These are phyloP conservation scores for Ligustrum vulgare DNA, from an alignment of 257 asterid species.

Conservation along the genomic window DNA sequence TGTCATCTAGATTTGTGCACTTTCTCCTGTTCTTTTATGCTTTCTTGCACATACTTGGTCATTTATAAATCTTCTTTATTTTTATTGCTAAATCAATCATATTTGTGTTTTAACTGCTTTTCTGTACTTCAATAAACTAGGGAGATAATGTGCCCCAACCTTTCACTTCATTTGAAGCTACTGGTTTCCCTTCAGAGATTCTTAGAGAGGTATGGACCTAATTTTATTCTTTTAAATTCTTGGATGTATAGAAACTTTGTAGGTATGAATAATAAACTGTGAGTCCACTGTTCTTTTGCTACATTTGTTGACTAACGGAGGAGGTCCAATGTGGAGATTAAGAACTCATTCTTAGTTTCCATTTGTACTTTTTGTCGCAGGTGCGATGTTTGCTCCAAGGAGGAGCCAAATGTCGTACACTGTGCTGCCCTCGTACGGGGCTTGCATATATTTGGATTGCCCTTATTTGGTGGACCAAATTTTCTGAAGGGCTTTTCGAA, in stretches of 20 bases:
- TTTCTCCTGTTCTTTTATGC: neutral
- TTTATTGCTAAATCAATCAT: neutral
- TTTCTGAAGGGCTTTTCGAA: constrained; percentile 81
- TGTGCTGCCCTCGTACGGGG: constrained; percentile 69
- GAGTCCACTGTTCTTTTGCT: constrained; percentile 20
- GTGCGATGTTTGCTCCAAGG: constrained; percentile 99
- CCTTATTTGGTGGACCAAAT: constrained; percentile 76
- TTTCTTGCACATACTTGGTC: neutral
- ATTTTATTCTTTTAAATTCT: constrained; percentile 21
- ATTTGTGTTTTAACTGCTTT: constrained; percentile 21
- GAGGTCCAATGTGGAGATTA: constrained; percentile 45
- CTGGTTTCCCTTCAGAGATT: constrained; percentile 85
- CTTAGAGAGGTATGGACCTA: constrained; percentile 78
- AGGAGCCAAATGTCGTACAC: constrained; percentile 98
- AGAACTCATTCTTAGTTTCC: constrained; percentile 55
- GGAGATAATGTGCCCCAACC: constrained; percentile 89
- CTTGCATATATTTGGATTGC: constrained; percentile 78
- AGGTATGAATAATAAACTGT: constrained; percentile 24
- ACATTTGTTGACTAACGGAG: constrained; percentile 50
- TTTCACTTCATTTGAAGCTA: constrained; percentile 65
- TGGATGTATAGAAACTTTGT: constrained; percentile 17
- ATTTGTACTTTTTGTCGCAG: constrained; percentile 80
- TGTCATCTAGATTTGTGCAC: neutral
- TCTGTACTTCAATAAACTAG: constrained; percentile 36
- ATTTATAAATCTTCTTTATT: neutral